Evolutionary conservation across 805 yeast species (phyloP).

Genomic region (Lipomyces sp.): DNA sequence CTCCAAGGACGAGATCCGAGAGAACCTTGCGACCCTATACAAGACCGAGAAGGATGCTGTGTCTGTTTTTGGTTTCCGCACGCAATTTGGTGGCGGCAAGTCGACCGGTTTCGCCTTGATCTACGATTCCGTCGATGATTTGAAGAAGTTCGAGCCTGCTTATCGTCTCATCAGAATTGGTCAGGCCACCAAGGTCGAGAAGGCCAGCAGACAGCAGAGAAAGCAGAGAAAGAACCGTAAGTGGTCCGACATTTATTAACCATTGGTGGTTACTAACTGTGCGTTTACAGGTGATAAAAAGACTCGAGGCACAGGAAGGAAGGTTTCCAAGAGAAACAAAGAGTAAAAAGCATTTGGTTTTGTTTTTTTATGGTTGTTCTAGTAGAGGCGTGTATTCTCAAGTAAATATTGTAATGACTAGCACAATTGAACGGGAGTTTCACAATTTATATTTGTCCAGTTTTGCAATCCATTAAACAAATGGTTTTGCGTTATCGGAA

Average conservation of each 20-base stretch:
- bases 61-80: constrained; percentile 99
- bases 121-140: constrained; percentile 96
- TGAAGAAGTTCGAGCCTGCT: constrained; percentile 98
- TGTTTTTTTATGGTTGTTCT: constrained; percentile 18
- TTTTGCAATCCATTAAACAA: not conserved
- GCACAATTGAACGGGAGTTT: not conserved
- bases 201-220: constrained; percentile 99
- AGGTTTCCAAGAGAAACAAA: constrained; percentile 70
- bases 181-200: constrained; percentile 92
- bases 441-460: not conserved
- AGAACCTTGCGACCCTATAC: constrained; percentile 84
- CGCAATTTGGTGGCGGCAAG: constrained; percentile 99
- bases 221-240: constrained; percentile 97
- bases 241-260: constrained; percentile 5
- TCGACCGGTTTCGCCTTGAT: constrained; percentile 99
- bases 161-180: constrained; percentile 99
- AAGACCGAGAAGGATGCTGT: constrained; percentile 91
- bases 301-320: constrained; percentile 97
- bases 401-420: constrained; percentile 10
- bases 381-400: constrained; percentile 16
- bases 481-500: not conserved
- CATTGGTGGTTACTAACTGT: not conserved
- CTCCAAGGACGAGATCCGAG: constrained; percentile 99
- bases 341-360: constrained; percentile 31
- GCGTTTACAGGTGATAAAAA: constrained; percentile 66